Conservation (phyloP, 768 basidiomycete genomes). For the Termitomyces sp. region DNA sequence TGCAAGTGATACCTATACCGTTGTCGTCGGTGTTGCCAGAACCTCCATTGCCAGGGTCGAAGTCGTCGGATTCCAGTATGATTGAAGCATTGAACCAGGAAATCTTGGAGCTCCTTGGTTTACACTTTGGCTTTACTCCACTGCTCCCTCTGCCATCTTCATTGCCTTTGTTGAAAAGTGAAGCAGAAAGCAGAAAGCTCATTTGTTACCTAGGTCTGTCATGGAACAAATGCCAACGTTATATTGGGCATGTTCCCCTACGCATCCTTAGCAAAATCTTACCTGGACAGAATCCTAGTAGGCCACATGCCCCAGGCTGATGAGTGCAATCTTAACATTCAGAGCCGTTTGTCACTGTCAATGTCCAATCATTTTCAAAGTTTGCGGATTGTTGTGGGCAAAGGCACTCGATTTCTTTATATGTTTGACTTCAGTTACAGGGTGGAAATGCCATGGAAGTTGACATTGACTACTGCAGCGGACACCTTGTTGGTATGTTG, state of each 20-base stretch:
- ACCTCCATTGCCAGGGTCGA: background rate
- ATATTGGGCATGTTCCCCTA: background rate
- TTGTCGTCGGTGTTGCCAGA: too few relatives aligned
- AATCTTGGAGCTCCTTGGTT: background rate
- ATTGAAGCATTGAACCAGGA: background rate
- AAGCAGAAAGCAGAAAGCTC: background rate
- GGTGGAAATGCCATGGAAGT: background rate
- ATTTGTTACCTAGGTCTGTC: background rate
- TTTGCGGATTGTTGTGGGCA: background rate
- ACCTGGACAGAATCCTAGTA: background rate
- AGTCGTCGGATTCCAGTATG: background rate
- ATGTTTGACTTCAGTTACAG: background rate
- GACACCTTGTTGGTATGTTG: background rate
- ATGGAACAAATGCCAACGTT: background rate
- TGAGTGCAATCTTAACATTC: too few relatives aligned
- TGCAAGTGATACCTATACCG: background rate
- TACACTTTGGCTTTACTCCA: slow-evolving; percentile 1
- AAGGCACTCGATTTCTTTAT: background rate
- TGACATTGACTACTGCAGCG: background rate
- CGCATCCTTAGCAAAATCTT: background rate
- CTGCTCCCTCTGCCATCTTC: background rate
- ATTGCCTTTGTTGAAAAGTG: background rate
- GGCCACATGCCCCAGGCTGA: background rate
- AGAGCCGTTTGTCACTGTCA: too few relatives aligned
- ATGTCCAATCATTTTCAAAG: background rate